These are phyloP conservation scores for Monosporascus ibericus DNA, from an alignment of 2,329 filamentous ascomycete species.

Conservation along the genomic window DNA sequence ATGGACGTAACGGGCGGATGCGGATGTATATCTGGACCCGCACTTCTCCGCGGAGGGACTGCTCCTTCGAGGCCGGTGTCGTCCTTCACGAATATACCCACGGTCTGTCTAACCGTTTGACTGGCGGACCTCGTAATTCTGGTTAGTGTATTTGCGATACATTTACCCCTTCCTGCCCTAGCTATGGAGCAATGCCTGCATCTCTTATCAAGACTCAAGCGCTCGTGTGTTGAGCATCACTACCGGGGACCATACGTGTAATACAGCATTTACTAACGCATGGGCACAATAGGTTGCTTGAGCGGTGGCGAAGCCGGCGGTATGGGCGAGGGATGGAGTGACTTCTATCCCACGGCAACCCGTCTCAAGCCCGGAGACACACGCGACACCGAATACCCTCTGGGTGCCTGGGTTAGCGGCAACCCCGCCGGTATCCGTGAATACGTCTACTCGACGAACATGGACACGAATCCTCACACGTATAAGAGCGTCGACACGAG, in stretches of 20 bases:
- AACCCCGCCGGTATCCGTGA: slow-evolving; percentile 33
- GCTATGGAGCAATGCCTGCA: too few relatives aligned
- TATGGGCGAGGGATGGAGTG: slow-evolving; percentile 46
- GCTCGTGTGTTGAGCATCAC: too few relatives aligned
- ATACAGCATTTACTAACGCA: too few relatives aligned
- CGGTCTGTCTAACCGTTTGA: slow-evolving; percentile 51
- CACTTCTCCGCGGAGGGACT: slow-evolving; percentile 43
- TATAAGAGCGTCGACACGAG: slow-evolving; percentile 32
- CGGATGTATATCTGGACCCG: slow-evolving; percentile 52
- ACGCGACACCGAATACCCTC: slow-evolving; percentile 36
- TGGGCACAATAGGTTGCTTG: slow-evolving; percentile 29
- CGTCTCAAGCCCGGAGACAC: slow-evolving; percentile 38
- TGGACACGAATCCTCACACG: slow-evolving; percentile 37
- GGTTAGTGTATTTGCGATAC: slow-evolving; percentile 2
- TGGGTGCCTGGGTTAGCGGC: slow-evolving; percentile 40
- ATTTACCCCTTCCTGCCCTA: too few relatives aligned
- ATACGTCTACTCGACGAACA: slow-evolving; percentile 39
- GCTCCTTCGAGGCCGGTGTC: slow-evolving; percentile 53
- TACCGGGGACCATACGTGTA: too few relatives aligned
- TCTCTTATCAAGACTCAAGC: too few relatives aligned
- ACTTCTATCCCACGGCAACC: slow-evolving; percentile 43
- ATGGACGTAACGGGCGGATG: slow-evolving; percentile 48
- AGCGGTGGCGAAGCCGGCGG: slow-evolving; percentile 35
- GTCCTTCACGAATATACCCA: slow-evolving; percentile 56
- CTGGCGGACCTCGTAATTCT: slow-evolving; percentile 49